Evolutionary conservation across 2,329 filamentous ascomycete genomes (phyloP), one percentile per base, ranked within the genome.

Genomic region (Septoria petroselini): DNA sequence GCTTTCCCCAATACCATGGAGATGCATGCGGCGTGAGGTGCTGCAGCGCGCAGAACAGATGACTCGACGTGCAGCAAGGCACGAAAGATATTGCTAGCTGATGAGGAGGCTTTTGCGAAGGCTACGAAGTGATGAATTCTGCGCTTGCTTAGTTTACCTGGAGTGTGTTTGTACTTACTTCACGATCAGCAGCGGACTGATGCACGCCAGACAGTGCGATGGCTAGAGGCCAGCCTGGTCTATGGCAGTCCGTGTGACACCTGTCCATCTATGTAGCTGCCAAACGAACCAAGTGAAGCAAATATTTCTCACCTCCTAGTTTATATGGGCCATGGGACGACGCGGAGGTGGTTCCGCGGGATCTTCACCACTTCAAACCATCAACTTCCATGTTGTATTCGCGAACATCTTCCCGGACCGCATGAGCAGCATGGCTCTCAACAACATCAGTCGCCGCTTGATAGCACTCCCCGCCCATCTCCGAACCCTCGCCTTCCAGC

Each of bases 401-500:
- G 18, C 11, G 5, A 9, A 21, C 18, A 12, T 9, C 5, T 27
- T 27, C 23, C 12, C 18, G 7, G 11, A 34, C 31, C 5, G 4
- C 31, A 6, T 12, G 5, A 34, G 12, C 31, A 34, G 5, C 31
- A 17, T 34, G 31, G 31, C 31, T n/a, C 4, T n/a, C 31, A 4
- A 34, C 23, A 27, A 27, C 9, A 27, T 27, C 23, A 27, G 23
- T 27, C 23, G 23, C 23, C 23, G 23, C 23, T 9, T 27, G 23
- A 27, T 27, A 27, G 23, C 23, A 27, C 23, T 27, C 5, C 23
- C 23, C 9, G 9, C 43, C 9, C 44, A 44, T 30, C 25, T 56
- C 14, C 43, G 54, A 23, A 37, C 33, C 15, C 11, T 51, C n/a
- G 54, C 54, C 2, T 23, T 56, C 7, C 41, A 45, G 9, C 19